Evolutionary conservation across 2,329 filamentous ascomycete genomes (phyloP).

Genomic region (Elsinoe arachidis): DNA sequence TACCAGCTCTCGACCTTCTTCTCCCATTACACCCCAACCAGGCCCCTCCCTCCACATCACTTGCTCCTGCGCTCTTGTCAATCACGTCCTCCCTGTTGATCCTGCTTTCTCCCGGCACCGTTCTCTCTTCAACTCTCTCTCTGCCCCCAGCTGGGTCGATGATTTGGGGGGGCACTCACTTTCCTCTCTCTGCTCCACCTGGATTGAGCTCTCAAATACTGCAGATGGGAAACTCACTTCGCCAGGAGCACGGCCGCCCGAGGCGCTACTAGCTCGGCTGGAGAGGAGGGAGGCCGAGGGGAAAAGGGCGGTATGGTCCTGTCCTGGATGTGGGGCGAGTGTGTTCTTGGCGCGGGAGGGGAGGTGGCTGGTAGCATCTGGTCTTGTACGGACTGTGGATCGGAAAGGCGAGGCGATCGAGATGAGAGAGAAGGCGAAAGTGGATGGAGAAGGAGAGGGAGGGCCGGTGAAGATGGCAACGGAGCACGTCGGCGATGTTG

Average conservation of each 20-base stretch:
- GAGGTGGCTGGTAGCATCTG: background rate
- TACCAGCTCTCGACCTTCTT: conserved; percentile 32
- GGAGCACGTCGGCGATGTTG: background rate
- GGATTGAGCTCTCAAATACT: background rate
- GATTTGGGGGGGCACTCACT: background rate
- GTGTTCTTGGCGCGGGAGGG: background rate
- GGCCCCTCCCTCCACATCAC: background rate
- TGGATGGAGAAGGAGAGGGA: background rate
- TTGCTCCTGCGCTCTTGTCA: conserved; percentile 18
- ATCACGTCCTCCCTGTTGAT: conserved; percentile 15
- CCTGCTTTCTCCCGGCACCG: background rate
- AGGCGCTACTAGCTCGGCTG: background rate
- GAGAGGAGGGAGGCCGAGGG: background rate
- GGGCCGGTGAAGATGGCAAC: background rate
- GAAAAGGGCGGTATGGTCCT: background rate
- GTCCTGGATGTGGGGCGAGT: background rate
- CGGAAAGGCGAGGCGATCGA: background rate
- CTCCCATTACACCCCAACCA: conserved; percentile 18
- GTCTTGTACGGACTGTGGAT: background rate
- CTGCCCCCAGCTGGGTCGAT: background rate
- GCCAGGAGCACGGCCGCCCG: background rate
- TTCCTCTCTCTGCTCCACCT: background rate
- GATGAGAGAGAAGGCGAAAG: background rate
- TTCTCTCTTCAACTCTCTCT: background rate
- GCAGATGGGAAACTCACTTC: background rate